Evolutionary conservation across 2,329 filamentous ascomycete genomes (phyloP), one percentile per base, ranked within the genome.

Genomic region (Fusarium drepaniforme): DNA sequence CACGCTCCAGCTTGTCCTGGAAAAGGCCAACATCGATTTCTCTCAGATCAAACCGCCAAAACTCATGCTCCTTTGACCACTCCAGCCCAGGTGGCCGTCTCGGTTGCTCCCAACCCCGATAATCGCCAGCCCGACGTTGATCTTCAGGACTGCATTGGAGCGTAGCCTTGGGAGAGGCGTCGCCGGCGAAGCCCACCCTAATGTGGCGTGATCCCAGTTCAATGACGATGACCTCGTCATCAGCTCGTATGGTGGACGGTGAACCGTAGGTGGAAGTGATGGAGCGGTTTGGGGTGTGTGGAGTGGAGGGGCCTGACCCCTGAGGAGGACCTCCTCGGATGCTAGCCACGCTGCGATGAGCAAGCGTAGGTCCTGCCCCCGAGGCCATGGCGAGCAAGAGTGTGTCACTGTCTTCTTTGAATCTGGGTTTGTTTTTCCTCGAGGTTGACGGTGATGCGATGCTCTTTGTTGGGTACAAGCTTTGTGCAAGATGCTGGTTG

Each of bases 131-230:
- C 71, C 96, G 90, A 64, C 94, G 90, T 79, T 93, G 92, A 79
- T 93, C 89, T 73, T 96, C 93, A 0, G 94, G 94, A 0, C 91
- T 91, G 81, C 95, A 96, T 25, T 89, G 87, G 25, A 96, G 85
- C 16, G 89, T 87, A 1, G 88, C 89, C 81, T 96, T 97, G 76
- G 95, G 95, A 4, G 87, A 84, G 51, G 92, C 89, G 82, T 98
- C 96, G 62, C 96, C 96, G 8, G 96, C 94, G 80, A 98, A 97
- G 0, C 97, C 97, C 12, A 93, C 92, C 53, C 93, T 91, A 30
- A 98, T 83, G 82, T 91, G 93, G 25, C 96, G 90, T 12, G 94
- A 90, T 1, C 95, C 96, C 40, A 98, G 82, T 81, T 98, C 95
- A 62, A 98, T 87, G 49, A 99, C 89, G 7, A 98, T 84, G 8